Conservation (phyloP, 139 green algal genomes). For the Auxenochlorella protothecoides region DNA sequence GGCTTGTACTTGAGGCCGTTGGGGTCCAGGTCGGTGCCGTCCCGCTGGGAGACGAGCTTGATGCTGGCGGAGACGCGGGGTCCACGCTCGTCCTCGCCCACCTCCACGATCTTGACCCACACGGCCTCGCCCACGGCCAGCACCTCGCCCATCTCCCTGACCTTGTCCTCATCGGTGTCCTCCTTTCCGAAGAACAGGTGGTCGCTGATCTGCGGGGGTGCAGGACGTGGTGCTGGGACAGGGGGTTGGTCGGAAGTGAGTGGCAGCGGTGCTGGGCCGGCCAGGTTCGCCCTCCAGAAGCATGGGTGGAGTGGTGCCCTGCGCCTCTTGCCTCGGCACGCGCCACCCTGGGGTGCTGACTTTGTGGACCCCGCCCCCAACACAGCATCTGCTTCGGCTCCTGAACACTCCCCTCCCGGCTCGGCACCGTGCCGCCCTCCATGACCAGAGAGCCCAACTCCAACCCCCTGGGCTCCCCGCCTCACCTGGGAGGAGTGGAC, state of each 20-base stretch:
- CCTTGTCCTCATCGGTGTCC: conserved; percentile 44
- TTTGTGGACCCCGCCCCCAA: too few species aligned
- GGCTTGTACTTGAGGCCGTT: conserved; percentile 19
- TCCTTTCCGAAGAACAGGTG: conserved; percentile 34
- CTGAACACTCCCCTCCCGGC: too few species aligned
- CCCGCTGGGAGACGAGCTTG: conserved; percentile 42
- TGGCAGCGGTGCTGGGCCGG: too few species aligned
- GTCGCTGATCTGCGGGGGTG: conserved; percentile 32
- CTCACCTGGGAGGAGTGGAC: conserved; percentile 41
- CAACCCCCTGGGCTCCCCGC: not conserved
- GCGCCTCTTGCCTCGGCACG: too few species aligned
- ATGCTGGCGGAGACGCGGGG: conserved; percentile 24
- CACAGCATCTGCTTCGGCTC: too few species aligned
- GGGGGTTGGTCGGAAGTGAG: too few species aligned
- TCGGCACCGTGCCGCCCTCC: too few species aligned
- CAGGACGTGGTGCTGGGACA: too few species aligned
- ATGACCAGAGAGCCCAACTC: too few species aligned
- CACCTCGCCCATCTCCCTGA: conserved; percentile 26
- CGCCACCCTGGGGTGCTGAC: too few species aligned
- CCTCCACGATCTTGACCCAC: conserved; percentile 48
- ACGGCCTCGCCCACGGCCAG: conserved; percentile 27
- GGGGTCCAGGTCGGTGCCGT: conserved; percentile 37
- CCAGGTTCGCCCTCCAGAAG: too few species aligned
- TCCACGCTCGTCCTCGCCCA: conserved; percentile 17
- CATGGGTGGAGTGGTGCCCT: too few species aligned